Conservation (phyloP, 345 rosid genomes). For the Corchorus capsularis region DNA sequence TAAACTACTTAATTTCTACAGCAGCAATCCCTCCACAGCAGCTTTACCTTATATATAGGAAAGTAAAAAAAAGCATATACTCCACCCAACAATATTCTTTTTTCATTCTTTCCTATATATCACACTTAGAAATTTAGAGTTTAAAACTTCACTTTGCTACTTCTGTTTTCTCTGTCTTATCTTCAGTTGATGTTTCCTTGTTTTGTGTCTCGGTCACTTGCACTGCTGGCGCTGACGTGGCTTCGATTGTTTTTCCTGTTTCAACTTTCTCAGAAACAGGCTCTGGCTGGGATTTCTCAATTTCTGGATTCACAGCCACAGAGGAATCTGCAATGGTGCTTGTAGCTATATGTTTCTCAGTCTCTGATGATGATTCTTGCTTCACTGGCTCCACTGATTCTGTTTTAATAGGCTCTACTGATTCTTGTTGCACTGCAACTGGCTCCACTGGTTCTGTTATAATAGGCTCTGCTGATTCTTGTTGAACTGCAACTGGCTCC, state of each 20-base stretch:
- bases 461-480: background rate
- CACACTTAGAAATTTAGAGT: slow-evolving; percentile 7
- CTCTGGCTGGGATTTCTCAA: background rate
- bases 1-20: background rate
- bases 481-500: background rate
- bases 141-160: slow-evolving; percentile 11
- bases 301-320: background rate
- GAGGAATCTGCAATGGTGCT: background rate
- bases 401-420: background rate
- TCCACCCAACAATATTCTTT: background rate
- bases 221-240: background rate
- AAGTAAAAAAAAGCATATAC: background rate
- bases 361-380: background rate
- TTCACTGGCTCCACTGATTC: background rate
- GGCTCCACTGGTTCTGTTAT: background rate
- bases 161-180: background rate
- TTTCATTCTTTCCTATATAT: slow-evolving; percentile 1
- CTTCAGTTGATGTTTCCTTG: background rate
- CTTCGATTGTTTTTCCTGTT: background rate
- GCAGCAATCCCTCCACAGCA: background rate
- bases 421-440: background rate
- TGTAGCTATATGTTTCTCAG: background rate
- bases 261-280: background rate
- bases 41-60: background rate
- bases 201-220: background rate